phyloP scores from a whole-genome alignment of 1,284 basidiomycete genomes.

The Sparassis latifolia region DNA sequence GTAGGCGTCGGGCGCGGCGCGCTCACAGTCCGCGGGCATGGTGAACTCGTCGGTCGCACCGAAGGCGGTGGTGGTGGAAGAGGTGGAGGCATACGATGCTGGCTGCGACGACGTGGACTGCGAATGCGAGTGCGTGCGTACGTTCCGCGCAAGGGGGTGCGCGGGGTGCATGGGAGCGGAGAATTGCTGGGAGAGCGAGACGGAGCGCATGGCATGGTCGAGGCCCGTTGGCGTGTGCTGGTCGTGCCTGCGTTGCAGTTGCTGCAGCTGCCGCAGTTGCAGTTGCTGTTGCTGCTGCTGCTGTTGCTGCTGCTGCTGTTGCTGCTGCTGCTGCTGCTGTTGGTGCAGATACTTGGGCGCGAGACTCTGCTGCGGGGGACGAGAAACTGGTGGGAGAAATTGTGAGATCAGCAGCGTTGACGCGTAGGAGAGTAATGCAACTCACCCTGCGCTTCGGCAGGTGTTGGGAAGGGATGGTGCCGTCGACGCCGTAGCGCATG shows the following conservation, averaged over 20 bases:
- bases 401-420: background rate
- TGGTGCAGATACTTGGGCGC: too few relatives aligned
- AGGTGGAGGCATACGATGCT: constrained; percentile 3
- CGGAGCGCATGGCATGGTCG: background rate
- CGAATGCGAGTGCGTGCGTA: background rate
- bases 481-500: constrained; percentile 6
- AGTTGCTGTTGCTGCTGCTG: too few relatives aligned
- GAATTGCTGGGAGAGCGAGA: background rate
- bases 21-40: too few relatives aligned
- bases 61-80: too few relatives aligned
- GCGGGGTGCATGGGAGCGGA: background rate
- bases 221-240: too few relatives aligned
- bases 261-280: too few relatives aligned
- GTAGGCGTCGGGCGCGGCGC: background rate
- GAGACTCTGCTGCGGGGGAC: too few relatives aligned
- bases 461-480: constrained; percentile 9
- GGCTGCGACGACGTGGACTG: background rate
- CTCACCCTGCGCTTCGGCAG: constrained; percentile 1
- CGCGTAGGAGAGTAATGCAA: background rate
- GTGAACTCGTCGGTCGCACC: too few relatives aligned
- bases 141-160: constrained; percentile 1
- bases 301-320: too few relatives aligned
- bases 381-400: too few relatives aligned
- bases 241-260: too few relatives aligned
- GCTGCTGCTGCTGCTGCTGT: too few relatives aligned